These are phyloP conservation scores for Neurospora discreta DNA, from an alignment of 495 filamentous ascomycete species.

Conservation along the genomic window DNA sequence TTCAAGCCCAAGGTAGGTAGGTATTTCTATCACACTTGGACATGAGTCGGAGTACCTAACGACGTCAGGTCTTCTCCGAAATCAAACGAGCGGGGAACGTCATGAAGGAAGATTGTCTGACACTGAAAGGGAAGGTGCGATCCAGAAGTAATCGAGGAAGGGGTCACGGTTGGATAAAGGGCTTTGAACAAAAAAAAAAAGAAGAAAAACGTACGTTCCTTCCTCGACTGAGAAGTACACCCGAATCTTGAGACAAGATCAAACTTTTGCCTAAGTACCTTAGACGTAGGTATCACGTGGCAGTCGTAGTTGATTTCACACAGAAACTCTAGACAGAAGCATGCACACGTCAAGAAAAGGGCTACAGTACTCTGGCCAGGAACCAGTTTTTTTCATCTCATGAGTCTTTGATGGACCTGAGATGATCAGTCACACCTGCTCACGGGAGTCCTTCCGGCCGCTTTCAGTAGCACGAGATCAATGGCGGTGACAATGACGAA, in stretches of 20 bases:
- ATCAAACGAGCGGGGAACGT: neutral
- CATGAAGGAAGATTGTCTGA: neutral
- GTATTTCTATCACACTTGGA: too few relatives aligned
- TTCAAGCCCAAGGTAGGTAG: neutral
- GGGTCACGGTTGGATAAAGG: neutral
- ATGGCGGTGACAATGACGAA: neutral
- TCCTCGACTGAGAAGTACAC: neutral
- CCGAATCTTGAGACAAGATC: neutral
- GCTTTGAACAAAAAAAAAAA: neutral
- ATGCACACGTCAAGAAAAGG: neutral
- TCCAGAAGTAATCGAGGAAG: neutral
- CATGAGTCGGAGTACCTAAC: neutral
- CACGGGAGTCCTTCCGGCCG: neutral
- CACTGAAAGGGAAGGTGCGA: neutral
- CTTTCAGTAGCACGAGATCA: neutral
- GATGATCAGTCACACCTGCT: neutral
- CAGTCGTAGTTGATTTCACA: neutral
- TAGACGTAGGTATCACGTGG: too few relatives aligned
- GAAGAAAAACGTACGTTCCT: too few relatives aligned
- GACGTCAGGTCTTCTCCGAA: too few relatives aligned
- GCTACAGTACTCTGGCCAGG: neutral
- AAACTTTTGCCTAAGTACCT: neutral
- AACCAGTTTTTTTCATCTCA: neutral
- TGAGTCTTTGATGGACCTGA: neutral
- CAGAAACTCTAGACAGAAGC: neutral